phyloP scores from a whole-genome alignment of 257 asterid species.

The Solanum lignicaule region DNA sequence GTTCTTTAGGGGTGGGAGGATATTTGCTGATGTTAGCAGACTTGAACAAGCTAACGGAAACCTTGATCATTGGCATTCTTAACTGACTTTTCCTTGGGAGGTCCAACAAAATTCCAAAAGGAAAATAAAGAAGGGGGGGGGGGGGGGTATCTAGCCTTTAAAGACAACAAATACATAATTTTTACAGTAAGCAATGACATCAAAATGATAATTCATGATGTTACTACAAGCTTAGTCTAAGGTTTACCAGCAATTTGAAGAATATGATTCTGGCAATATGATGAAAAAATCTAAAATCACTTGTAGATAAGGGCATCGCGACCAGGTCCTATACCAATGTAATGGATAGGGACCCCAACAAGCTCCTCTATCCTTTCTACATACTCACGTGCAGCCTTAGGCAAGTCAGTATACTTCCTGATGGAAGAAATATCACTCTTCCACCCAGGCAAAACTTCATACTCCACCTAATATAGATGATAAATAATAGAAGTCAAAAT shows the following conservation, averaged over 20 bases:
- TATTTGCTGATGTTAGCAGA: neutral
- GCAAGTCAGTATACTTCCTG: slow-evolving; percentile 71
- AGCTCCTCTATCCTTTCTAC: slow-evolving; percentile 85
- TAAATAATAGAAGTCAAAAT: neutral
- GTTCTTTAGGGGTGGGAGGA: neutral
- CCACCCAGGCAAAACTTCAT: slow-evolving; percentile 89
- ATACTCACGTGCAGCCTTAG: slow-evolving; percentile 65
- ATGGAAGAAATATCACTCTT: slow-evolving; percentile 58
- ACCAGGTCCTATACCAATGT: slow-evolving; percentile 89
- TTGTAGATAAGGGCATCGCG: slow-evolving; percentile 95
- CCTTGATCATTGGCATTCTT: neutral
- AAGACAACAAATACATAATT: neutral
- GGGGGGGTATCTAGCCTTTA: neutral
- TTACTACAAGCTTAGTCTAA: neutral
- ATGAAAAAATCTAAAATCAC: slow-evolving; percentile 10
- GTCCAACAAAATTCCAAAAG: neutral
- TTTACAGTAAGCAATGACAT: neutral
- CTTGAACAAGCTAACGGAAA: neutral
- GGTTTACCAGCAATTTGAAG: neutral
- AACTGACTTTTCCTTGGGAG: neutral
- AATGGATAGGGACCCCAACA: slow-evolving; percentile 72
- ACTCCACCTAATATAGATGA: slow-evolving; percentile 47
- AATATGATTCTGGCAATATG: neutral
- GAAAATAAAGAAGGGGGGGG: too few species aligned
- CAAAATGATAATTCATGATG: neutral